These are phyloP conservation scores for Effrenium voratum DNA, from an alignment of 73 alveolate species.

Conservation along the genomic window DNA sequence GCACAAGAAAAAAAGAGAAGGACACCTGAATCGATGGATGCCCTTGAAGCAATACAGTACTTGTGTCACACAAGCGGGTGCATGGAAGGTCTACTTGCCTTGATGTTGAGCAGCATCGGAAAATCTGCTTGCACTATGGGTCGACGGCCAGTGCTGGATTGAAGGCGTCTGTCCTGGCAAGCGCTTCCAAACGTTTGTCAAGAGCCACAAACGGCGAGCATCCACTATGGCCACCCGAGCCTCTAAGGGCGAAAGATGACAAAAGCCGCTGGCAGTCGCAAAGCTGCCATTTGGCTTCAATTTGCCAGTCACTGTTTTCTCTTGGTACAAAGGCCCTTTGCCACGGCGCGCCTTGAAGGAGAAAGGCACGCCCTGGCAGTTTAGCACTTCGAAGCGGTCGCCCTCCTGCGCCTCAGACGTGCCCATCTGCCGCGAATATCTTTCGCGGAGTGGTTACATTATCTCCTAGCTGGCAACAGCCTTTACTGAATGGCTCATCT, in stretches of 20 bases:
- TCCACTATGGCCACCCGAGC: background rate
- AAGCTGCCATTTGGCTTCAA: background rate
- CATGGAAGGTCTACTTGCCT: background rate
- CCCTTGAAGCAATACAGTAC: too few species aligned
- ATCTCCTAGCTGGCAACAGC: background rate
- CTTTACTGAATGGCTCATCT: background rate
- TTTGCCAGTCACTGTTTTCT: background rate
- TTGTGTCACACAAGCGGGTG: too few species aligned
- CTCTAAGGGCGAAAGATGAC: background rate
- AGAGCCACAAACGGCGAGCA: too few species aligned
- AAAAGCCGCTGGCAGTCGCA: background rate
- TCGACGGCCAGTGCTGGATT: conserved; percentile 28
- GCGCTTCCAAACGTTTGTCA: too few species aligned
- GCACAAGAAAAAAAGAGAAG: too few species aligned
- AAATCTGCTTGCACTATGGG: conserved; percentile 28
- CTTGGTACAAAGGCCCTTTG: background rate
- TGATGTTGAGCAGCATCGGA: conserved; percentile 80
- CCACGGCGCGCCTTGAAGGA: conserved; percentile 22
- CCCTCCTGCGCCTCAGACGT: conserved; percentile 40
- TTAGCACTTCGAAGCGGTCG: conserved; percentile 85
- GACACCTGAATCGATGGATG: too few species aligned
- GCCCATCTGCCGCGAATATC: background rate
- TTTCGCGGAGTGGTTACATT: too few species aligned
- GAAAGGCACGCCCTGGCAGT: conserved; percentile 62
- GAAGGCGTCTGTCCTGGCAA: conserved; percentile 53